phyloP scores from a whole-genome alignment of 495 filamentous ascomycete species.

The Aspergillus bertholletiae region DNA sequence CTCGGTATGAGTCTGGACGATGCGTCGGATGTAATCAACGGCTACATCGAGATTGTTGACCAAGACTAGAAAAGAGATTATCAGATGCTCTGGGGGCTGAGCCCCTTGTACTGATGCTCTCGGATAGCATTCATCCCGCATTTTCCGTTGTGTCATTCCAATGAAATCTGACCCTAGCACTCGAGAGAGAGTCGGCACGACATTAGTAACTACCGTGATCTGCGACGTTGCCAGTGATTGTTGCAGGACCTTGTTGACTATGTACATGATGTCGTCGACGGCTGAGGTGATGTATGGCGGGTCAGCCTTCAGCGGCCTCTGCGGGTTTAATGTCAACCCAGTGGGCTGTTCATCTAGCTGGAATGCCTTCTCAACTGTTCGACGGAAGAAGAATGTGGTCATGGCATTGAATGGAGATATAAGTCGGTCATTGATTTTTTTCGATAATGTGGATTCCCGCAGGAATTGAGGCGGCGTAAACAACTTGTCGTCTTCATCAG shows the following conservation, averaged over 20 bases:
- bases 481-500: conserved; percentile 25
- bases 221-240: conserved; percentile 85
- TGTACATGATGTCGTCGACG: conserved; percentile 99
- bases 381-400: conserved; percentile 92
- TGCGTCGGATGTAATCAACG: conserved; percentile 83
- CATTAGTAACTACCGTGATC: conserved; percentile 64
- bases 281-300: conserved; percentile 91
- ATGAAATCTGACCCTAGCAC: conserved; percentile 93
- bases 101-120: conserved; percentile 69
- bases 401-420: conserved; percentile 77
- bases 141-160: conserved; percentile 94
- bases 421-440: conserved; percentile 72
- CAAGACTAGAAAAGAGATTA: conserved; percentile 82
- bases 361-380: conserved; percentile 95
- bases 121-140: conserved; percentile 93
- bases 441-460: conserved; percentile 65
- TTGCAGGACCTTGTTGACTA: conserved; percentile 86
- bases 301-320: conserved; percentile 62
- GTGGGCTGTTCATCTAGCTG: conserved; percentile 93
- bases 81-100: conserved; percentile 76
- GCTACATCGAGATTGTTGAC: conserved; percentile 93
- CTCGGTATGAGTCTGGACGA: conserved; percentile 64
- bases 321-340: conserved; percentile 70
- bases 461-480: conserved; percentile 63
- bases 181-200: conserved; percentile 75